Evolutionary conservation across 2,329 filamentous ascomycete species (phyloP).

Genomic region (Penicillium janthinellum): DNA sequence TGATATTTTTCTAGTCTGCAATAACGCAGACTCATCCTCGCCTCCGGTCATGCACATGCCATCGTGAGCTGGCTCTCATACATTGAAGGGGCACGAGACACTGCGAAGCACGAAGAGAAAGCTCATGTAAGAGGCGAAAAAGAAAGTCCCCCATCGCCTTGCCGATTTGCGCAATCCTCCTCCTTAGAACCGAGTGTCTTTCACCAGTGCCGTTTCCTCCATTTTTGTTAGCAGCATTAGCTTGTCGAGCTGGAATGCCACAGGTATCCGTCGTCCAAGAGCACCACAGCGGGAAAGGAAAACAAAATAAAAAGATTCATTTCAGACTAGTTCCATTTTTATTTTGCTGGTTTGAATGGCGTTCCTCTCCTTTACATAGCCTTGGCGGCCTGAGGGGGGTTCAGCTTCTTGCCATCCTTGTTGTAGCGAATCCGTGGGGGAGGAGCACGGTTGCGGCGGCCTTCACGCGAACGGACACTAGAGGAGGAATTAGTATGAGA

Average conservation of each 20-base stretch:
- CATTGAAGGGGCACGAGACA: conserved; percentile 13
- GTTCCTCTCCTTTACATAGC: conserved; percentile 46
- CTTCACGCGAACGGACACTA: conserved; percentile 95
- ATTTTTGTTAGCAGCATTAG: conserved; percentile 13
- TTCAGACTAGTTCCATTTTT: conserved; percentile 42
- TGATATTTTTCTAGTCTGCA: conserved; percentile 25
- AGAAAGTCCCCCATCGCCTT: background rate
- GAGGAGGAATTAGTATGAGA: conserved; percentile 12
- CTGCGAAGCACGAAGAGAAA: conserved; percentile 4
- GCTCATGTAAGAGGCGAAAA: conserved; percentile 3
- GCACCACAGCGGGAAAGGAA: conserved; percentile 34
- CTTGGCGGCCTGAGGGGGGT: conserved; percentile 78
- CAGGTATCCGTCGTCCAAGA: conserved; percentile 25
- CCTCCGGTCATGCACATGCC: conserved; percentile 26
- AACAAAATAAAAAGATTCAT: conserved; percentile 41
- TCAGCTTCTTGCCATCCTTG: conserved; percentile 99
- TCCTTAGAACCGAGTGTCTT: conserved; percentile 1
- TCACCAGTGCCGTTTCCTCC: conserved; percentile 20
- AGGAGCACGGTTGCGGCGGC: conserved; percentile 98
- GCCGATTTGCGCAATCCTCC: background rate
- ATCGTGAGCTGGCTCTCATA: conserved; percentile 19
- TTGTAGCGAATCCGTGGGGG: conserved; percentile 98
- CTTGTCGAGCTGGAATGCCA: conserved; percentile 8
- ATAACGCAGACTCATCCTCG: conserved; percentile 16
- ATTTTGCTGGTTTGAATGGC: conserved; percentile 33